A percentile compares a stretch with the other conserved stretches of the same genome.
phyloP scores from a whole-genome alignment of 176 grass and related monocot genomes.

The Tuctoria greenei region DNA sequence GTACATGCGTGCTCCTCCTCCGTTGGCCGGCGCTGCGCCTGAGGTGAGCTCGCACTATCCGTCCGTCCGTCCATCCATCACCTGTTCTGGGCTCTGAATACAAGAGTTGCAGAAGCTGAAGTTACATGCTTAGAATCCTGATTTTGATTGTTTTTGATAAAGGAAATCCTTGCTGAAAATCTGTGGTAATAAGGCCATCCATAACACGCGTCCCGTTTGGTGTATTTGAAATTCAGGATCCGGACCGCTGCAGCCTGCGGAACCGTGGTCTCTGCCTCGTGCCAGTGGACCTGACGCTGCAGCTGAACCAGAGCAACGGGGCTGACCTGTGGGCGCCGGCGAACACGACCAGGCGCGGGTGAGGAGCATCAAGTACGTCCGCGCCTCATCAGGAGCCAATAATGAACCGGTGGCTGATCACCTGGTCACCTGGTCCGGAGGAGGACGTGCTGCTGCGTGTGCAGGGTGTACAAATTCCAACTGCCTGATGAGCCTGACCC shows the following conservation, averaged over 20 bases:
- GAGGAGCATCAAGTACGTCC: background rate
- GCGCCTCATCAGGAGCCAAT: background rate
- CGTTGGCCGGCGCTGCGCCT: slow-evolving; percentile 25
- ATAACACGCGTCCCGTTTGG: background rate
- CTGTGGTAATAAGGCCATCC: background rate
- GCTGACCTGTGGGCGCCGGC: slow-evolving; percentile 98
- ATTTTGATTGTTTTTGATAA: background rate
- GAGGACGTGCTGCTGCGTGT: background rate
- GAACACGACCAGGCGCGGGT: slow-evolving; percentile 55
- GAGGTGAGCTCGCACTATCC: slow-evolving; percentile 54
- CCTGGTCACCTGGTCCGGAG: background rate
- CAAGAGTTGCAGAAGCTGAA: background rate
- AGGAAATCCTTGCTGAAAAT: background rate
- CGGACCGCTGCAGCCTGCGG: slow-evolving; percentile 65
- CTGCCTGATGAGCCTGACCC: slow-evolving; percentile 15
- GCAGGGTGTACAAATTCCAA: slow-evolving; percentile 13
- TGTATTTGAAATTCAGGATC: slow-evolving; percentile 46
- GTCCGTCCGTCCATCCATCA: no score
- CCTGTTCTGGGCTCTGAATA: background rate
- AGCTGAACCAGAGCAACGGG: slow-evolving; percentile 83
- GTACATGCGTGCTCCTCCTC: slow-evolving; percentile 54
- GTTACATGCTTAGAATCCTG: background rate
- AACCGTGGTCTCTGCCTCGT: slow-evolving; percentile 89
- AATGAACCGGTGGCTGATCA: background rate
- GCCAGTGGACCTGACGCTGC: slow-evolving; percentile 59